Evolutionary conservation across 2,329 filamentous ascomycete genomes (phyloP), one percentile per base, ranked within the genome.

Genomic region (Penicillium glabrum): DNA sequence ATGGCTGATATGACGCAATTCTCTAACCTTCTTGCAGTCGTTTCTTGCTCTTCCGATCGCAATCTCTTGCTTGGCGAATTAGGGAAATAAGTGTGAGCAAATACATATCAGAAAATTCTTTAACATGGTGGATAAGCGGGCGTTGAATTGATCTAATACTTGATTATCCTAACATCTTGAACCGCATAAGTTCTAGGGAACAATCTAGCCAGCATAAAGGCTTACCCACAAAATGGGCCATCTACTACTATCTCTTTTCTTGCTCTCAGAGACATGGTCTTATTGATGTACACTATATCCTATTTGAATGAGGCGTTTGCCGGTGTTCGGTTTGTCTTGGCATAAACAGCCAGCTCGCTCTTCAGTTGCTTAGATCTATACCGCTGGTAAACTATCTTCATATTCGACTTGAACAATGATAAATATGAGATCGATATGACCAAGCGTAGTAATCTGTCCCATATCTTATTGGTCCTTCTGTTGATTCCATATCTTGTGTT

Each of bases 1-100:
- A 37, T 5, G 31, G 19, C 11, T 37, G n/a, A 21, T 6, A 37
- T 29, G 21, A 29, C 7, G 4, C 10, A 43, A 11, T 35, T 51
- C 49, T 37, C 67, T 72, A 61, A 72, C 56, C 10, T 53, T 29
- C 11, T 21, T 14, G 23, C 52, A 96, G 91, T 96, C 73, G 83
- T 96, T 44, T 95, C 92, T 54, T 91, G 88, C 27, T 96, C 91
- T 9, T 95, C 92, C n/a, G 92, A 96, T 78, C 86, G 90, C 49
- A 93, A 85, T 44, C 83, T 96, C 70, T 82, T 96, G 62, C 81
- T 96, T 6, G 92, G 92, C 57, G 92, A 96, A 77, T 79, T 96
- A 58, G 81, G 81, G 79, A 88, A 81, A 82, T 86, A 84, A 78
- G 43, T n/a, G 23, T 31, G 43, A 43, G 8, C 23, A 53, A 29